phyloP scores from a whole-genome alignment of 768 basidiomycete species.

The Kwoniella heveanensis region DNA sequence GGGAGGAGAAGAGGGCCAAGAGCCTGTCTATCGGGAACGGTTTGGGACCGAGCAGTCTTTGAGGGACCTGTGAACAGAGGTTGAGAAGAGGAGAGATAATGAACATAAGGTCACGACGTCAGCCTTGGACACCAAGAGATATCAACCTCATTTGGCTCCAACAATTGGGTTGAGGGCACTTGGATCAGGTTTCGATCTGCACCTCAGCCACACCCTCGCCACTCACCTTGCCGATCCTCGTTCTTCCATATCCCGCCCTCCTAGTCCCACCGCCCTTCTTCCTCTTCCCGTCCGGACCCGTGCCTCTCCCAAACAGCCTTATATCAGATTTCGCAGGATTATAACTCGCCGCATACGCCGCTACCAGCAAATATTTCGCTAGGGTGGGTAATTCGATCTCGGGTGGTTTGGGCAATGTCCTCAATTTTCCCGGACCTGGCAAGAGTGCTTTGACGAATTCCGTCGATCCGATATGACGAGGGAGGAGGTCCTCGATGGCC shows the following conservation, averaged over 20 bases:
- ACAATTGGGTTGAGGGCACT: too few relatives aligned
- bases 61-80: constrained; percentile 57
- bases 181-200: too few relatives aligned
- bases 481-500: constrained; percentile 46
- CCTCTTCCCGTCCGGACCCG: constrained; percentile 62
- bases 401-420: constrained; percentile 29
- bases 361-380: constrained; percentile 73
- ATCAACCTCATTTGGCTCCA: too few relatives aligned
- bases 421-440: constrained; percentile 5
- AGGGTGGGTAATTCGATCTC: constrained; percentile 35
- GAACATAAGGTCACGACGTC: not conserved
- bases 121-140: too few relatives aligned
- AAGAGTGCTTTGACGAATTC: constrained; percentile 34
- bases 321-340: constrained; percentile 80
- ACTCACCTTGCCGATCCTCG: constrained; percentile 48
- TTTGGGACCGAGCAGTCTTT: constrained; percentile 75
- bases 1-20: constrained; percentile 73
- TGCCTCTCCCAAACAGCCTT: constrained; percentile 76
- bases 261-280: constrained; percentile 44
- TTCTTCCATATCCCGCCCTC: constrained; percentile 58
- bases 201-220: too few relatives aligned
- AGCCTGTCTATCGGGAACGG: constrained; percentile 78
- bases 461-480: constrained; percentile 30
- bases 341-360: constrained; percentile 77
- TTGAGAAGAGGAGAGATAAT: too few relatives aligned